A percentile compares a stretch with the other conserved stretches of the same genome.
These are phyloP conservation scores for Ulmus americana DNA, from an alignment of 331 rosid species.

Conservation along the genomic window DNA sequence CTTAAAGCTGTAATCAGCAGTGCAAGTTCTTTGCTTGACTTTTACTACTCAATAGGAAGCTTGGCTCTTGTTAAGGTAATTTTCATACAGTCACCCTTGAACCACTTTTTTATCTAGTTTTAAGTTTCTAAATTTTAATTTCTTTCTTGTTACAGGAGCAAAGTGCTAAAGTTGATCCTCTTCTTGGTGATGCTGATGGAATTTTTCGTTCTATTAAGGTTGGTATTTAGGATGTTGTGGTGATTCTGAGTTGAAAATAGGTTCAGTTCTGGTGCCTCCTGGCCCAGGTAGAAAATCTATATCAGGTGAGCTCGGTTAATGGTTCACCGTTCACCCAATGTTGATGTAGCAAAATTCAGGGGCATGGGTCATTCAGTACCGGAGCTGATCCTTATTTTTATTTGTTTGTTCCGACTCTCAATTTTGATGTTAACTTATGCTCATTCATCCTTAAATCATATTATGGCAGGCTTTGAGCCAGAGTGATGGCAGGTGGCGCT, in stretches of 20 bases:
- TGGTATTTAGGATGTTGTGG: constrained; percentile 15
- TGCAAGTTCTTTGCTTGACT: constrained; percentile 63
- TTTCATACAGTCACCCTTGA: neutral
- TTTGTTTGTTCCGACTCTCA: constrained; percentile 3
- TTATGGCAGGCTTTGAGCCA: constrained; percentile 85
- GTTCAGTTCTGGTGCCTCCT: constrained; percentile 22
- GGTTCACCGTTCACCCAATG: neutral
- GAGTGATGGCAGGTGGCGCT: constrained; percentile 99
- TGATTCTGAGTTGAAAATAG: constrained; percentile 11
- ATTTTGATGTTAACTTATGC: constrained; percentile 1
- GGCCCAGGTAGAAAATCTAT: constrained; percentile 15
- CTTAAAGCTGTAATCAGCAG: constrained; percentile 52
- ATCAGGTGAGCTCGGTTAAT: constrained; percentile 5
- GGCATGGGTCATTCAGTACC: constrained; percentile 20
- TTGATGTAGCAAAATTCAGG: neutral
- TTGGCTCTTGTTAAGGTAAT: constrained; percentile 73
- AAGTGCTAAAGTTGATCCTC: constrained; percentile 53
- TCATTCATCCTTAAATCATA: neutral
- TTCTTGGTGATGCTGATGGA: constrained; percentile 66
- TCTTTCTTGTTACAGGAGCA: constrained; percentile 43
- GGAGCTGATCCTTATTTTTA: constrained; percentile 5
- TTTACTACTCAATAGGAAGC: constrained; percentile 66
- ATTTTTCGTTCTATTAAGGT: constrained; percentile 81
- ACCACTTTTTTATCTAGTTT: too few species aligned
- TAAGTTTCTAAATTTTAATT: neutral